These are phyloP conservation scores for Penicillium coffeae DNA, from an alignment of 495 filamentous ascomycete genomes.

Conservation along the genomic window DNA sequence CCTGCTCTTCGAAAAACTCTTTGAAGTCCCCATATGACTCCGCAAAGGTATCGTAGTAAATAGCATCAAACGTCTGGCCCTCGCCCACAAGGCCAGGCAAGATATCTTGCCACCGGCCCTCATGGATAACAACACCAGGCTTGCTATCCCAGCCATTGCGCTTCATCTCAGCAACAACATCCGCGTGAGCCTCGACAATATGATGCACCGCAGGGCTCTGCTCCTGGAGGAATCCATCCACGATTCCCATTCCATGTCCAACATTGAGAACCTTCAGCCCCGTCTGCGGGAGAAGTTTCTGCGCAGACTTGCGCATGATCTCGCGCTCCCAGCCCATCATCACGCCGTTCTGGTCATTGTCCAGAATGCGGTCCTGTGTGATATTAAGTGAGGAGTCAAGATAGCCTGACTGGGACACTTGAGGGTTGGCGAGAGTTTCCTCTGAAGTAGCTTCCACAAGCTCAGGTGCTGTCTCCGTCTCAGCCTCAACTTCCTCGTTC, in stretches of 20 bases:
- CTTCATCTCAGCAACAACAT: conserved; percentile 69
- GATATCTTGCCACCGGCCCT: conserved; percentile 83
- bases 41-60: conserved; percentile 98
- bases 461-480: conserved; percentile 24
- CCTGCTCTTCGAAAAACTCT: conserved; percentile 82
- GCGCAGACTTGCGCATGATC: conserved; percentile 80
- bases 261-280: conserved; percentile 80
- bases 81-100: conserved; percentile 65
- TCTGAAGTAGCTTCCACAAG: conserved; percentile 29
- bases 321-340: conserved; percentile 97
- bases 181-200: conserved; percentile 89
- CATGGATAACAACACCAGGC: conserved; percentile 59
- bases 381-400: conserved; percentile 76
- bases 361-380: conserved; percentile 68
- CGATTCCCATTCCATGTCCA: conserved; percentile 95
- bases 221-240: conserved; percentile 76
- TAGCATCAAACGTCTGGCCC: conserved; percentile 75
- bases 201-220: conserved; percentile 66
- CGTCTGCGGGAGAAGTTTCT: conserved; percentile 52
- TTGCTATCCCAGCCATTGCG: conserved; percentile 60
- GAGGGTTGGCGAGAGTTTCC: conserved; percentile 21
- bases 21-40: conserved; percentile 84
- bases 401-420: conserved; percentile 65
- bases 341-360: conserved; percentile 77
- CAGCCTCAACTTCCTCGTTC: conserved; percentile 12